Evolutionary conservation across 768 basidiomycete genomes (phyloP).

Genomic region (Boletus vinaceobasis): DNA sequence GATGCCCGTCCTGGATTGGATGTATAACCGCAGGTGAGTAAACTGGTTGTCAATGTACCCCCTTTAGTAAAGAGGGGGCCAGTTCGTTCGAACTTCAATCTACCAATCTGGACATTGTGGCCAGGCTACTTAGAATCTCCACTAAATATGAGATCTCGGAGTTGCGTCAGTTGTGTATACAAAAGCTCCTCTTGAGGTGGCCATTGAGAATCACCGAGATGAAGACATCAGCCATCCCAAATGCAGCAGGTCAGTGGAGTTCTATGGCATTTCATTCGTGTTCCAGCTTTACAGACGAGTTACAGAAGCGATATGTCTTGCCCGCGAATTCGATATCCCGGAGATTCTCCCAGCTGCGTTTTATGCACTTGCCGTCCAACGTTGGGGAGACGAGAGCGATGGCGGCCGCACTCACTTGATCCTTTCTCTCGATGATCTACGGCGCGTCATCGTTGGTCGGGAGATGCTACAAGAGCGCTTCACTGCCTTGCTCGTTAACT

Average conservation of each 20-base stretch:
- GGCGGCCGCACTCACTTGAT: constrained; percentile 29
- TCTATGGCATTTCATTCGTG: background rate
- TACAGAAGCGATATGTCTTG: constrained; percentile 35
- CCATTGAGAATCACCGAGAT: constrained; percentile 27
- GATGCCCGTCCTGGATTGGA: constrained; percentile 30
- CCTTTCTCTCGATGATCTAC: constrained; percentile 28
- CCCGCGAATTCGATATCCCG: constrained; percentile 33
- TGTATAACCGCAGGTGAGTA: constrained; percentile 34
- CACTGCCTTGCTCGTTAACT: constrained; percentile 13
- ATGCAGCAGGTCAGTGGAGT: constrained; percentile 29
- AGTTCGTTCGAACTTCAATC: constrained; percentile 25
- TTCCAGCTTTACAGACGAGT: background rate
- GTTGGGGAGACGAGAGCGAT: constrained; percentile 25
- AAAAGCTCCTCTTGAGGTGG: constrained; percentile 28
- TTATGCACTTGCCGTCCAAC: constrained; percentile 36
- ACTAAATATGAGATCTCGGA: constrained; percentile 37
- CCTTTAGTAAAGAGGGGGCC: background rate
- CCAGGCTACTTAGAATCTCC: constrained; percentile 31
- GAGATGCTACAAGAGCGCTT: constrained; percentile 28
- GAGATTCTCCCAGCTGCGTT: constrained; percentile 40
- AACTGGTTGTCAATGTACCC: background rate
- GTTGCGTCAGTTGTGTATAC: constrained; percentile 26
- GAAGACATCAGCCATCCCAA: constrained; percentile 26
- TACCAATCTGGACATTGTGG: constrained; percentile 25
- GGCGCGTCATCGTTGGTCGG: constrained; percentile 32